A percentile compares a stretch with the other conserved stretches of the same genome.
Evolutionary conservation across 1,284 basidiomycete genomes (phyloP).

Genomic region (Tremellales sp.): DNA sequence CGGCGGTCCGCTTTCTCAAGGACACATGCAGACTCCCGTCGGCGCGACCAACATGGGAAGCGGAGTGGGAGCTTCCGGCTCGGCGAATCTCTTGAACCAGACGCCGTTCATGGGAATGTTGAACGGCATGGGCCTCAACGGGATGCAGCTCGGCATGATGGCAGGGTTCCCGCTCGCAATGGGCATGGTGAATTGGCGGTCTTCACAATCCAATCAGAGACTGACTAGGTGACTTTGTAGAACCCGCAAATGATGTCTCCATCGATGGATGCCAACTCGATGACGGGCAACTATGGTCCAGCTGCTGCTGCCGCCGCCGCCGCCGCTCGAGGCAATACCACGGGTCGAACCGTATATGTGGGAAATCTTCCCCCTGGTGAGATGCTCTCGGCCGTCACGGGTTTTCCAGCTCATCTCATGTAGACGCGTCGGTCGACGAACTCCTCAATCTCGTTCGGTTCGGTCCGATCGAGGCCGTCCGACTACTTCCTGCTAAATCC

Average conservation of each 20-base stretch:
- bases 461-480: conserved; percentile 91
- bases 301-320: conserved; percentile 70
- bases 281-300: conserved; percentile 54
- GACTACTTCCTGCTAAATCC: conserved; percentile 93
- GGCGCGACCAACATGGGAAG: not conserved
- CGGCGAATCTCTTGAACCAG: conserved; percentile 11
- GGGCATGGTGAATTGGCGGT: conserved; percentile 23
- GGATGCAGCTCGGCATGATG: conserved; percentile 37
- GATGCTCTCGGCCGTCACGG: conserved; percentile 7
- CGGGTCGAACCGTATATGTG: conserved; percentile 91
- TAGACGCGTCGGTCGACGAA: conserved; percentile 95
- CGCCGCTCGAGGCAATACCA: conserved; percentile 59
- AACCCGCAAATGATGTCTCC: conserved; percentile 54
- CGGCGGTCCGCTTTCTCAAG: conserved; percentile 14
- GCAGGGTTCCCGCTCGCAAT: conserved; percentile 26
- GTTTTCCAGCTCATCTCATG: no score
- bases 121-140: conserved; percentile 49
- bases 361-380: conserved; percentile 74
- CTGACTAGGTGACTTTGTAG: conserved; percentile 10
- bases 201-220: not conserved
- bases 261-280: conserved; percentile 60
- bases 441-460: conserved; percentile 96
- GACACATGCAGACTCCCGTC: conserved; percentile 9
- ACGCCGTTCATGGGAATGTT: conserved; percentile 48
- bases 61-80: conserved; percentile 7